Conservation (phyloP, 176 grass and related monocot species). For the Stipa capillata region DNA sequence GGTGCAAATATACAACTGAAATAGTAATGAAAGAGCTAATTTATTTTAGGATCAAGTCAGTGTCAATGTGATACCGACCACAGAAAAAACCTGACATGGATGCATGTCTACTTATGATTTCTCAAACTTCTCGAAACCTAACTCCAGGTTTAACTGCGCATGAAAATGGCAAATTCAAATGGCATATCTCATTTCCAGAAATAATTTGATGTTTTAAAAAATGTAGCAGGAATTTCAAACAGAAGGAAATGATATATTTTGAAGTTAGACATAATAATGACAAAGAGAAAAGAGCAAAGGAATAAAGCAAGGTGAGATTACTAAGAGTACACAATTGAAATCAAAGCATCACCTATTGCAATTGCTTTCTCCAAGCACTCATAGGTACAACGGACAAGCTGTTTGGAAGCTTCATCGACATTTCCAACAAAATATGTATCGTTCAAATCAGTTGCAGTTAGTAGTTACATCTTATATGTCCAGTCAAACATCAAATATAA, state of each 20-base stretch:
- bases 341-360: conserved; percentile 62
- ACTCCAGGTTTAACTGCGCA: conserved; percentile 93
- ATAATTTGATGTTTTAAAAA: background rate
- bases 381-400: conserved; percentile 84
- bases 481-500: background rate
- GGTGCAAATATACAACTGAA: background rate
- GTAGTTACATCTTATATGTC: background rate
- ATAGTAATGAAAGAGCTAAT: background rate
- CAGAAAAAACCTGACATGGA: conserved; percentile 84
- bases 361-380: conserved; percentile 99
- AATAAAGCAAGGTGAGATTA: conserved; percentile 6
- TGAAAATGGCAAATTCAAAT: conserved; percentile 18
- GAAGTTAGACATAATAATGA: background rate
- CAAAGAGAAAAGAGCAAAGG: background rate
- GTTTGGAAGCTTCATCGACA: conserved; percentile 85
- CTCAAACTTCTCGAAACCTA: conserved; percentile 86
- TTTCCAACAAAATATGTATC: conserved; percentile 99
- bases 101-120: conserved; percentile 90
- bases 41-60: background rate
- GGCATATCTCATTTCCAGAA: background rate
- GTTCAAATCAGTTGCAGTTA: conserved; percentile 83
- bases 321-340: conserved; percentile 3
- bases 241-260: background rate
- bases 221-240: conserved; percentile 1
- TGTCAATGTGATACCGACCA: conserved; percentile 46